Evolutionary conservation across 129 eudicot species (phyloP), one percentile per base, ranked within the genome.

Genomic region (Chrysanthemum lavandulifolium): DNA sequence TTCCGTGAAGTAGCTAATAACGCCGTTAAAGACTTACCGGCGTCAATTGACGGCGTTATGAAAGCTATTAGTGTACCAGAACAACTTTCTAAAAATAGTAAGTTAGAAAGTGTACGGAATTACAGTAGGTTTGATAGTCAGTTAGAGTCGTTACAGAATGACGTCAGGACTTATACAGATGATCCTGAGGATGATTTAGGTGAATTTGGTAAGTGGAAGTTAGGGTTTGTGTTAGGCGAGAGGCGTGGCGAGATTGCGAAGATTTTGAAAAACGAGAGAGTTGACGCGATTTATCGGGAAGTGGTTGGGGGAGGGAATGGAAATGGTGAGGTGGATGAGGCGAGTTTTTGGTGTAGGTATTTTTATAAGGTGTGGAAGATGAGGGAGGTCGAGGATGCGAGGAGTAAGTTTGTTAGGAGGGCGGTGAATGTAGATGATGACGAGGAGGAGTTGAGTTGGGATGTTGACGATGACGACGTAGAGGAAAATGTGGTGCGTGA

Each of bases 391-490:
- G 98, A 92, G 87, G 80, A 75, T 52, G 70, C 83, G 79, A 82
- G 98, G 65, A 91, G 84, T 16, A 87, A 75, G 76, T 76, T 92
- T 6, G 92, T 92, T 53, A 85, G 79, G 83, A 75, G 92, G 76
- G 88, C 93, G 0, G 72, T 86, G 6, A 72, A 82, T 0, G 78
- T 67, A 27, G 92, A 87, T 33, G 89, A 88, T 49, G 89, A 88
- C 59, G 97, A 91, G 25, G 97, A 91, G 25, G 96, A 92, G 23
- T 74, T 92, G 57, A 87, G 90, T 36, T 92, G 98, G 98, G 98
- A 92, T 82, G 87, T 87, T 10, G 94, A 84, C 0, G 87, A 91
- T 55, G 97, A 86, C 68, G 91, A 84, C 0, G 86, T 31, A 0
- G 77, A 75, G 8, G 82, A 65, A 48, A 67, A 19, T 10, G 71